phyloP scores from a whole-genome alignment of 495 filamentous ascomycete species.

The Mytilinidion resinicola region DNA sequence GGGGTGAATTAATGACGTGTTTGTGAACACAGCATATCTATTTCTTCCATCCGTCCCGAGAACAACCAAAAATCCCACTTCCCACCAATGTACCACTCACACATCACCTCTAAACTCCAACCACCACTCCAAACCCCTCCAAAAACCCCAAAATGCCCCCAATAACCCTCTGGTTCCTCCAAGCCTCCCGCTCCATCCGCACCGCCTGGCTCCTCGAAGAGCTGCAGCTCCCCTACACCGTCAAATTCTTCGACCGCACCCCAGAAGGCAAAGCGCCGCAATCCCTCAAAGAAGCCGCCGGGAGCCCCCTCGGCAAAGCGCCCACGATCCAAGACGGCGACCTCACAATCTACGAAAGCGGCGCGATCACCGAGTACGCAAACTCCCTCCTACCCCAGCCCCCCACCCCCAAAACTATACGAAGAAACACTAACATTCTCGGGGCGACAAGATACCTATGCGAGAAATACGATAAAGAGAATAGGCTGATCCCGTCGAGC shows the following conservation, averaged over 20 bases:
- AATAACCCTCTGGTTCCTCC: constrained; percentile 41
- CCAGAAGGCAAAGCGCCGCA: constrained; percentile 30
- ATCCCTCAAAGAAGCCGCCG: constrained; percentile 30
- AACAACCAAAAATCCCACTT: too few species aligned
- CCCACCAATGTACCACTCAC: too few species aligned
- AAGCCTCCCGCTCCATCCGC: constrained; percentile 40
- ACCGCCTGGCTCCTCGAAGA: constrained; percentile 42
- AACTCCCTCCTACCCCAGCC: constrained; percentile 2
- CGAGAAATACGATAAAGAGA: constrained; percentile 35
- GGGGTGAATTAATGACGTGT: too few species aligned
- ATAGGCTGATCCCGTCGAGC: constrained; percentile 29
- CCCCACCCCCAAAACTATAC: not conserved
- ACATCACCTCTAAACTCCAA: too few species aligned
- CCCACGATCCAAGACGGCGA: constrained; percentile 35
- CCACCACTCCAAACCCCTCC: too few species aligned
- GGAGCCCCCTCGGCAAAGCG: constrained; percentile 35
- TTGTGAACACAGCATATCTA: too few species aligned
- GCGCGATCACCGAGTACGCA: constrained; percentile 29
- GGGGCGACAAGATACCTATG: constrained; percentile 38
- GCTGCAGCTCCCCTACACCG: constrained; percentile 31
- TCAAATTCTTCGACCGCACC: constrained; percentile 28
- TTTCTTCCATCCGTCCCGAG: too few species aligned
- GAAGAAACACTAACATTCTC: too few species aligned
- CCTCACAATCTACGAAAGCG: constrained; percentile 36
- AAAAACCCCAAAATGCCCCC: constrained; percentile 26